Percentiles rank a stretch among this genome's conserved stretches.
These are phyloP conservation scores for Phytophthora pseudosyringae DNA, from an alignment of 352 stramenopile genomes.

Conservation along the genomic window DNA sequence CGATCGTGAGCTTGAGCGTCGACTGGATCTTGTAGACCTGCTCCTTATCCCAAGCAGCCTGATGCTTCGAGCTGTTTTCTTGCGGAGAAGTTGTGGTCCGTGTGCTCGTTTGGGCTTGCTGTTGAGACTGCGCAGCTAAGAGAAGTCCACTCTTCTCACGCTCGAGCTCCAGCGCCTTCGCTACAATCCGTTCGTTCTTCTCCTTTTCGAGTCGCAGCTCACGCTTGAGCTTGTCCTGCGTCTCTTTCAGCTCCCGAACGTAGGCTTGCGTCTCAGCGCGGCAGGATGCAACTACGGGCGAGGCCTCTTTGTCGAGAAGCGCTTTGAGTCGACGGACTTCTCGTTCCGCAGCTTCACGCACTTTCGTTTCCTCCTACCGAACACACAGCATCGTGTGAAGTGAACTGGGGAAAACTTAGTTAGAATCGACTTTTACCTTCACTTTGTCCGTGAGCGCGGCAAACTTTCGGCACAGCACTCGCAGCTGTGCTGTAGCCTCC, in stretches of 20 bases:
- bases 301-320: conserved; percentile 62
- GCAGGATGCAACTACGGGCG: conserved; percentile 59
- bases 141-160: conserved; percentile 65
- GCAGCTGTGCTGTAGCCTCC: conserved; percentile 78
- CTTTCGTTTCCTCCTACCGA: conserved; percentile 71
- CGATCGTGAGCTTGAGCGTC: conserved; percentile 73
- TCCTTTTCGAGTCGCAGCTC: conserved; percentile 79
- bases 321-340: conserved; percentile 73
- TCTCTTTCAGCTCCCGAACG: conserved; percentile 69
- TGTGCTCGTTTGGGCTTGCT: conserved; percentile 12
- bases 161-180: conserved; percentile 73
- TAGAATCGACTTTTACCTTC: conserved; percentile 44
- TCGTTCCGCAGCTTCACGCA: conserved; percentile 75
- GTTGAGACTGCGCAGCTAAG: conserved; percentile 31
- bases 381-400: background rate
- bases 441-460: conserved; percentile 85
- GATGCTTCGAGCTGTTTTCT: conserved; percentile 17
- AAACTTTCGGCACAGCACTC: conserved; percentile 87
- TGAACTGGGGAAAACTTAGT: background rate
- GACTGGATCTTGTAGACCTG: conserved; percentile 74
- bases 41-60: conserved; percentile 72
- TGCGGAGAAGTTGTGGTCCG: conserved; percentile 11
- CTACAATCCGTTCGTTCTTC: conserved; percentile 76
- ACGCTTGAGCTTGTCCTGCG: conserved; percentile 57
- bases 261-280: conserved; percentile 69